Evolutionary conservation across 2,329 filamentous ascomycete genomes (phyloP).

Genomic region (Penicillium sp.): DNA sequence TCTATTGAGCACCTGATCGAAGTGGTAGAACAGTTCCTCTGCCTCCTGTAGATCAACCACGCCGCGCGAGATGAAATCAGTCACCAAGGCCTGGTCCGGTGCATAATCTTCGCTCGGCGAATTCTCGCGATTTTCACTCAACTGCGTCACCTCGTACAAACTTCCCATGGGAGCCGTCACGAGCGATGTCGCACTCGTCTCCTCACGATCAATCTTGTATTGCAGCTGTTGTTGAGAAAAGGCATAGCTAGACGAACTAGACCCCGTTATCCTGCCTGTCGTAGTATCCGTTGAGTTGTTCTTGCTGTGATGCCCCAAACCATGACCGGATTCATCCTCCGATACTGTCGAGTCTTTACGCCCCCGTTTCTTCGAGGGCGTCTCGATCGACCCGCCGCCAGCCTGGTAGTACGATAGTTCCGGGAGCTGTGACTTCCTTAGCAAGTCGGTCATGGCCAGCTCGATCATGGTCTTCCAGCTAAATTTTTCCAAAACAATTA

Average conservation of each 20-base stretch:
- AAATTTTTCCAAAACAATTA: constrained; percentile 2
- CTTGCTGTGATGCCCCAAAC: constrained; percentile 27
- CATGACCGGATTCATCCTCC: constrained; percentile 36
- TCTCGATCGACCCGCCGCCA: constrained; percentile 38
- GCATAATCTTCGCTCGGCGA: constrained; percentile 41
- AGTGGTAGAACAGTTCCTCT: constrained; percentile 50
- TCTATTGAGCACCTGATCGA: constrained; percentile 50
- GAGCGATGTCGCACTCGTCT: constrained; percentile 43
- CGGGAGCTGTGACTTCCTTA: constrained; percentile 45
- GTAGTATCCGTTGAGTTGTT: constrained; percentile 25
- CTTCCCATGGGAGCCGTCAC: constrained; percentile 56
- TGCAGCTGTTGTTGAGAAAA: constrained; percentile 38
- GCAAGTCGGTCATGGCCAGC: constrained; percentile 46
- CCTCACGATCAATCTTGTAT: constrained; percentile 46
- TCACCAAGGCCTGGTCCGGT: constrained; percentile 44
- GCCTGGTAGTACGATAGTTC: constrained; percentile 48
- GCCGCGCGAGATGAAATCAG: constrained; percentile 60
- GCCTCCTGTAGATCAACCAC: constrained; percentile 52
- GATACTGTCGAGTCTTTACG: constrained; percentile 45
- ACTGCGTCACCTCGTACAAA: constrained; percentile 56
- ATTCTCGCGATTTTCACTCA: constrained; percentile 45
- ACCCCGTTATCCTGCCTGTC: constrained; percentile 22
- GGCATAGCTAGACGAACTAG: constrained; percentile 32
- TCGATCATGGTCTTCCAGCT: constrained; percentile 50
- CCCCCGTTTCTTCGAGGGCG: constrained; percentile 37